Conservation (phyloP, 2,329 filamentous ascomycete species). For the Ilyonectria mors-panacis region DNA sequence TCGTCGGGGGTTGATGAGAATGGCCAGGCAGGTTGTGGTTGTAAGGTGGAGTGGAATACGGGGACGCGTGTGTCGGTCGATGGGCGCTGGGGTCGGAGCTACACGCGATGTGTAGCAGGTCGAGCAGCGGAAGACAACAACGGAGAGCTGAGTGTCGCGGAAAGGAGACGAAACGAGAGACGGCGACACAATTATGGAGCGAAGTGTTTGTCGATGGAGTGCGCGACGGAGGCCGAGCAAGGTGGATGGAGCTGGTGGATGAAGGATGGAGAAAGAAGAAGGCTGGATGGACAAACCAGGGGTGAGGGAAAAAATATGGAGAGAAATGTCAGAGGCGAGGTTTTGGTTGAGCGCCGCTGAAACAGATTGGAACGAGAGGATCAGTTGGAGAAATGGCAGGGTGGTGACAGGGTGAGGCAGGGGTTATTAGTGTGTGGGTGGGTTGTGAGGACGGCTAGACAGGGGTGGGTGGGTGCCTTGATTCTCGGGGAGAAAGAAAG, state of each 20-base stretch:
- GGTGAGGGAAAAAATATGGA: constrained; percentile 13
- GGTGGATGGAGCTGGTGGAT: constrained; percentile 4
- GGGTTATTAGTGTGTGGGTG: constrained; percentile 2
- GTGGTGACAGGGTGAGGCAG: constrained; percentile 22
- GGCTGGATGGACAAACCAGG: constrained; percentile 1
- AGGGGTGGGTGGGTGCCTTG: background rate
- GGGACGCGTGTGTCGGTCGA: constrained; percentile 23
- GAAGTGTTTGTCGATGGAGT: constrained; percentile 13
- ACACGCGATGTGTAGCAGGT: constrained; percentile 9
- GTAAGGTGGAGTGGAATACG: constrained; percentile 11
- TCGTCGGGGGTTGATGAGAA: constrained; percentile 28
- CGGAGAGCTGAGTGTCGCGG: constrained; percentile 13
- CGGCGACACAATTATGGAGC: constrained; percentile 25
- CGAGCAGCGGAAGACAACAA: constrained; percentile 2
- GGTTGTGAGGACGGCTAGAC: background rate
- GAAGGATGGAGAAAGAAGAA: constrained; percentile 23
- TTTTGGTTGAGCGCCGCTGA: constrained; percentile 36
- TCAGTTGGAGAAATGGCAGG: constrained; percentile 35
- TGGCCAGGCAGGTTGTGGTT: constrained; percentile 3
- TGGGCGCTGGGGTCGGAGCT: constrained; percentile 11
- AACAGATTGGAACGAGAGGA: constrained; percentile 37
- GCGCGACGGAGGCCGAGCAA: constrained; percentile 6
- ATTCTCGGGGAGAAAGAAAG: constrained; percentile 3
- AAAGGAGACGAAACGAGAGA: constrained; percentile 26
- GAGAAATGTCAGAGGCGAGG: constrained; percentile 27